phyloP scores from a whole-genome alignment of 106 monocot species.

The Cymbidium sinense region DNA sequence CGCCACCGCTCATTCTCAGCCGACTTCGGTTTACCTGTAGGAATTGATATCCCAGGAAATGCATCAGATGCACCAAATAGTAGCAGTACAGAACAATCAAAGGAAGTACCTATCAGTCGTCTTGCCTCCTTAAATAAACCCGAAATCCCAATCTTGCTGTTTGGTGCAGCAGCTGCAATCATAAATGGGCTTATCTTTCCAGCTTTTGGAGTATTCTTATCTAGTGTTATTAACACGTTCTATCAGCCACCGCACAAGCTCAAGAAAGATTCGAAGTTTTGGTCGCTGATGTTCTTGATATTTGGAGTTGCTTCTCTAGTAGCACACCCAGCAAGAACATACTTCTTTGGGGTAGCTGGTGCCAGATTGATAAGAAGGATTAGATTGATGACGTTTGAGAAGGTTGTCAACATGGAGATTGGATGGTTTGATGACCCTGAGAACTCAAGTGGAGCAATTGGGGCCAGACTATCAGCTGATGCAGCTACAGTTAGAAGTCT shows the following conservation, averaged over 20 bases:
- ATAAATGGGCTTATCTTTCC: constrained; percentile 21
- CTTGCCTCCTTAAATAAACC: constrained; percentile 32
- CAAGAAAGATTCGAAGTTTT: constrained; percentile 25
- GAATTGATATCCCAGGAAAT: constrained; percentile 4
- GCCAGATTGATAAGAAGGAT: constrained; percentile 43
- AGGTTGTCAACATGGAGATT: constrained; percentile 45
- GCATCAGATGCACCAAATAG: not conserved
- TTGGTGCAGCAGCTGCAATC: constrained; percentile 16
- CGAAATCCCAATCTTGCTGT: constrained; percentile 18
- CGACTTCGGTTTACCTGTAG: constrained; percentile 7
- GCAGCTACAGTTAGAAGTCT: constrained; percentile 58
- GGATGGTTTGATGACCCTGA: constrained; percentile 51
- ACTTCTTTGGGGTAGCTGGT: constrained; percentile 60
- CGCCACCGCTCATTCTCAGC: constrained; percentile 9
- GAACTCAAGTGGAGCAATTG: constrained; percentile 51
- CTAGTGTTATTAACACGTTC: constrained; percentile 20
- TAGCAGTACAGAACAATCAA: not conserved
- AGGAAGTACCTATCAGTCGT: constrained; percentile 13
- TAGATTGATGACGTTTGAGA: constrained; percentile 44
- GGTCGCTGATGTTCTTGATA: constrained; percentile 21
- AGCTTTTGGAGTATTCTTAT: constrained; percentile 28
- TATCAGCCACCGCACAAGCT: constrained; percentile 24
- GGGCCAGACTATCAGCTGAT: constrained; percentile 51
- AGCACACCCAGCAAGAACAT: constrained; percentile 26
- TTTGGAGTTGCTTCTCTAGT: constrained; percentile 19